Conservation (phyloP, 176 grass and related monocot species). For the Oryza brachyantha region DNA sequence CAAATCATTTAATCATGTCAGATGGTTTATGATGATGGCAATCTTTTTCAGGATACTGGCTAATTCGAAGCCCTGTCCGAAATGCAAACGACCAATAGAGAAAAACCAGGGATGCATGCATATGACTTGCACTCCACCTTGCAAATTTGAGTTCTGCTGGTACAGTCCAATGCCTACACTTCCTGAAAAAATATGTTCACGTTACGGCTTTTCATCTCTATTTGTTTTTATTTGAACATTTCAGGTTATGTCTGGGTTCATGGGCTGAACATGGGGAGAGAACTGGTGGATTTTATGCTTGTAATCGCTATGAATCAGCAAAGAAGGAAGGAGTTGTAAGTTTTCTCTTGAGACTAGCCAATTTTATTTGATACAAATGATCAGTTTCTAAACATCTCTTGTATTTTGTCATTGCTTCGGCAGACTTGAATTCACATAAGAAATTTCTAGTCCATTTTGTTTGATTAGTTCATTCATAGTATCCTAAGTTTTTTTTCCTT, state of each 20-base stretch:
- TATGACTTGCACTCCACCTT: constrained; percentile 94
- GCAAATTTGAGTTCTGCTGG: constrained; percentile 99
- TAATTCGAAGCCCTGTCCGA: constrained; percentile 97
- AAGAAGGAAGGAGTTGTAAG: constrained; percentile 86
- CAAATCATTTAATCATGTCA: constrained; percentile 30
- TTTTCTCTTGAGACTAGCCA: constrained; percentile 15
- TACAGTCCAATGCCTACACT: constrained; percentile 30
- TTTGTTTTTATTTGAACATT: constrained; percentile 32
- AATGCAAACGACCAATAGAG: constrained; percentile 95
- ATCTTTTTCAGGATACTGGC: constrained; percentile 80
- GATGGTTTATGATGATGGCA: constrained; percentile 30
- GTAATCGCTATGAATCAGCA: constrained; percentile 90
- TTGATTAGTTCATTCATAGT: background rate
- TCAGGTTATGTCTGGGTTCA: constrained; percentile 82
- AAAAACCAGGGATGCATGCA: constrained; percentile 99
- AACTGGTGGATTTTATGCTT: constrained; percentile 95
- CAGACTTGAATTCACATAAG: background rate
- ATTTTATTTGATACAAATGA: background rate
- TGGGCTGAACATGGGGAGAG: constrained; percentile 89
- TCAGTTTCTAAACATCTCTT: background rate
- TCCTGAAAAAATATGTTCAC: constrained; percentile 15
- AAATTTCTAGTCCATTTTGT: background rate
- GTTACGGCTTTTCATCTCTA: constrained; percentile 6
- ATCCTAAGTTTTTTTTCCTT: background rate
- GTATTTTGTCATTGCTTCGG: background rate